Evolutionary conservation across 805 yeast species (phyloP), one percentile per base, ranked within the genome.

Genomic region (Cyberlindnera subsufficiens): DNA sequence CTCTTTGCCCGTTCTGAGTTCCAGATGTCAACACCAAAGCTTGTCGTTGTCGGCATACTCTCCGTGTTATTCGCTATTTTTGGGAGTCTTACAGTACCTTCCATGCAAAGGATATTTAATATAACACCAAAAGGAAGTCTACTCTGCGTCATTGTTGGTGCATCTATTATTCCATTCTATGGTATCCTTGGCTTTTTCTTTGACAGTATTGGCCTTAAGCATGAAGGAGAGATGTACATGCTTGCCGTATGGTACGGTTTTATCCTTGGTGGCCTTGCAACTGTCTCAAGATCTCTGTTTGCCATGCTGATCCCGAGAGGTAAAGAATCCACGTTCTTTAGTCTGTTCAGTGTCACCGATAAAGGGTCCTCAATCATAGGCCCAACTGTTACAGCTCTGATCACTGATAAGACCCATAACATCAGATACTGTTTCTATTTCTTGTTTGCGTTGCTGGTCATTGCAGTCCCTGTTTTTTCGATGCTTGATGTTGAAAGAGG

Each of bases 341-440:
- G 91, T 13, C 65, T 85, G 35, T 86, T 80, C 60, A 75, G 86
- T 33, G 78, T 85, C 32, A 86, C 95, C 1, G 93, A 85, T 60
- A 85, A 86, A 55, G 91, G 93, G 3, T 80, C 87, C 5, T 79
- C 87, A 0, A 75, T 85, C 4, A 50, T 85, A 25, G 93, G 95
- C 0, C 93, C 95, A 0, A 62, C 80, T 5, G 52, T 84, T 17
- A 77, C 85, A n/a, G 93, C 89, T 0, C 44, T 84, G 46, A 74
- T 86, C 39, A 80, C 86, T 4, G 89, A 86, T 61, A 65, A 64
- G 44, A 82, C 88, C 0, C 91, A 85, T 56, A 80, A 84, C 45
- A 81, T 85, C 41, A 67, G 93, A 37, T 79, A 82, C 55, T 75
- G 88, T 13, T 86, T 85, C 57, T 82, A 77, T 68, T 70, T 85